Percentiles rank a stretch among this genome's conserved stretches.
Conservation (phyloP, 352 stramenopile genomes). For the Phytopythium kandeliae region DNA sequence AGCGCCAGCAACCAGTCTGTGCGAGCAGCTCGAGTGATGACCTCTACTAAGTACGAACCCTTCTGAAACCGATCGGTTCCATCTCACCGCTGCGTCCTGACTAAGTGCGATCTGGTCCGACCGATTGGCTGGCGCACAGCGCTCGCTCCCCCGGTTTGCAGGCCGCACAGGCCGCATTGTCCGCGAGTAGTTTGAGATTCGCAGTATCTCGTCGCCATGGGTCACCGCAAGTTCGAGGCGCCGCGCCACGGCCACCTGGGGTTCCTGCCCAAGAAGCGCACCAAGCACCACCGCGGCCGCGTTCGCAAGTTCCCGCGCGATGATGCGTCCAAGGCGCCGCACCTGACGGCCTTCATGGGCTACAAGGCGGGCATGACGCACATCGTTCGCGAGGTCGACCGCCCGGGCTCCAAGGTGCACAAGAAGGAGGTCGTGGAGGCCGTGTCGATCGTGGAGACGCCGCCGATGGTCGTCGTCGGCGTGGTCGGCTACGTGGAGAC, state of each 20-base stretch:
- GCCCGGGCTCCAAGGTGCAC: slow-evolving; percentile 99
- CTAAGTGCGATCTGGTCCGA: background rate
- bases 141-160: background rate
- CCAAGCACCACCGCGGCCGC: slow-evolving; percentile 98
- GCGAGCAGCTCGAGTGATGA: no score
- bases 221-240: slow-evolving; percentile 98
- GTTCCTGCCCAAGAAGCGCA: slow-evolving; percentile 99
- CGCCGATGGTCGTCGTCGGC: slow-evolving; percentile 99
- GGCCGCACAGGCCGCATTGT: background rate
- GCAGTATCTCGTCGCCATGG: slow-evolving; percentile 90
- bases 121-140: slow-evolving; percentile 3
- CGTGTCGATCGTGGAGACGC: slow-evolving; percentile 99
- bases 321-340: slow-evolving; percentile 92
- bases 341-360: slow-evolving; percentile 99
- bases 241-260: slow-evolving; percentile 96
- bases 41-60: background rate
- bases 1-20: no score
- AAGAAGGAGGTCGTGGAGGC: slow-evolving; percentile 99
- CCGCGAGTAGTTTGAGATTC: slow-evolving; percentile 68
- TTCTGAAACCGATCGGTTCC: background rate
- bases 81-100: background rate
- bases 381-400: slow-evolving; percentile 98
- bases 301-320: slow-evolving; percentile 99
- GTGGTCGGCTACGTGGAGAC: slow-evolving; percentile 99
- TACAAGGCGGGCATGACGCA: slow-evolving; percentile 99